Evolutionary conservation across 2,329 filamentous ascomycete species (phyloP).

Genomic region (Lasiodiplodia sp.): DNA sequence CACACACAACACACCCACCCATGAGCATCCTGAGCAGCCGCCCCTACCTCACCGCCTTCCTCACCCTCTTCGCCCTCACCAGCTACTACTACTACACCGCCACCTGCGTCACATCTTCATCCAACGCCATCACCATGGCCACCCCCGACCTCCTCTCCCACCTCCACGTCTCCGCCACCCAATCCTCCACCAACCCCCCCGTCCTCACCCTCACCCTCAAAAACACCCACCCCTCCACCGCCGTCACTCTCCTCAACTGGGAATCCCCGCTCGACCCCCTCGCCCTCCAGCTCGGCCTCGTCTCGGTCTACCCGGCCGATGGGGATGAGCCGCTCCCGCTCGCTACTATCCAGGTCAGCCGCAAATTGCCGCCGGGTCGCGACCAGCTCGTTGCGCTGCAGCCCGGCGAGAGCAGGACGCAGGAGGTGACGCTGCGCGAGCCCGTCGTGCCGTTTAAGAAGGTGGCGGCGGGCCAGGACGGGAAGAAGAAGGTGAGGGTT

Average conservation of each 20-base stretch:
- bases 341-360: constrained; percentile 37
- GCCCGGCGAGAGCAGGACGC: constrained; percentile 43
- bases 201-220: constrained; percentile 46
- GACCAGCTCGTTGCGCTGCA: constrained; percentile 46
- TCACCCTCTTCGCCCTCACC: constrained; percentile 36
- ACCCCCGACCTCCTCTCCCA: constrained; percentile 44
- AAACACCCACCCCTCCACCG: constrained; percentile 43
- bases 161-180: constrained; percentile 41
- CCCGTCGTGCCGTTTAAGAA: constrained; percentile 49
- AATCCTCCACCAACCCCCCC: constrained; percentile 41
- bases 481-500: constrained; percentile 38
- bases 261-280: constrained; percentile 49
- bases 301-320: constrained; percentile 32
- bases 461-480: constrained; percentile 41
- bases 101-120: constrained; percentile 31
- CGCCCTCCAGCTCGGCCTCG: constrained; percentile 48
- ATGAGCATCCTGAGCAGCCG: constrained; percentile 14
- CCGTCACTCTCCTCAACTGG: constrained; percentile 50
- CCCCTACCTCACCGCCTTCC: constrained; percentile 47
- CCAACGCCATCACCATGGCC: constrained; percentile 43
- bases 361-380: constrained; percentile 46
- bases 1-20: constrained; percentile 29
- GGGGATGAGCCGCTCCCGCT: constrained; percentile 41
- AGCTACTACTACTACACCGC: constrained; percentile 34
- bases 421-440: constrained; percentile 46